Evolutionary conservation across 805 yeast species (phyloP), one percentile per base, ranked within the genome.

Genomic region (Debaryomyces castellii): DNA sequence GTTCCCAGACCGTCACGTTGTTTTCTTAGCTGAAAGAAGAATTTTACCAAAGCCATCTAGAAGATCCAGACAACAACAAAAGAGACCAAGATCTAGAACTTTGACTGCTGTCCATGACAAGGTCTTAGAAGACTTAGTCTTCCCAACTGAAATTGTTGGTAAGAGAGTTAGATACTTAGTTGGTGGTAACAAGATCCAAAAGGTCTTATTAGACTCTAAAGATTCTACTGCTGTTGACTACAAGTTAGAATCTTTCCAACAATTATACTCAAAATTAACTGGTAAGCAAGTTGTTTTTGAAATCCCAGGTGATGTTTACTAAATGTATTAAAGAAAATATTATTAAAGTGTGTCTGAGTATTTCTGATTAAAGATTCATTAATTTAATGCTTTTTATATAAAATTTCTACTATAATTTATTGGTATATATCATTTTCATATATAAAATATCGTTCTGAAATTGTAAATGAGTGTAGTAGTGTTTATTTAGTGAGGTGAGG

Each of bases 1-100:
- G 83, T 94, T 92, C 91, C 95, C 97, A 74, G 99, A 92, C 85
- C 89, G 96, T 77, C 97, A 94, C 77, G 97, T 92, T 77, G 92
- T 94, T 67, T 89, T 92, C 89, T 85, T 92, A 73, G 98, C 97
- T 73, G 98, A 92, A 84, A 89, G 99, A 83, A 89, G 97, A 82
- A 94, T 92, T 81, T 83, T 94, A 73, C 97, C 98, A 81, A 92
- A 89, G 85, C 97, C 98, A 76, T 88, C 95, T 69, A 90, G 98
- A 82, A 80, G 85, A 71, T 82, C 96, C 54, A 89, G 90, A 83
- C 88, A 85, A 77, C 78, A 75, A 67, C 99, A 94, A 82, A 91
- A 94, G 91, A 91, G 99, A 85, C 99, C 99, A 77, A 89, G 96
- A 83, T 91, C 98, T 67, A 90, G 99, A 87, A 92, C 99, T 70